These are phyloP conservation scores for Sporobolomyces phaffii DNA, from an alignment of 768 basidiomycete genomes.

Conservation along the genomic window DNA sequence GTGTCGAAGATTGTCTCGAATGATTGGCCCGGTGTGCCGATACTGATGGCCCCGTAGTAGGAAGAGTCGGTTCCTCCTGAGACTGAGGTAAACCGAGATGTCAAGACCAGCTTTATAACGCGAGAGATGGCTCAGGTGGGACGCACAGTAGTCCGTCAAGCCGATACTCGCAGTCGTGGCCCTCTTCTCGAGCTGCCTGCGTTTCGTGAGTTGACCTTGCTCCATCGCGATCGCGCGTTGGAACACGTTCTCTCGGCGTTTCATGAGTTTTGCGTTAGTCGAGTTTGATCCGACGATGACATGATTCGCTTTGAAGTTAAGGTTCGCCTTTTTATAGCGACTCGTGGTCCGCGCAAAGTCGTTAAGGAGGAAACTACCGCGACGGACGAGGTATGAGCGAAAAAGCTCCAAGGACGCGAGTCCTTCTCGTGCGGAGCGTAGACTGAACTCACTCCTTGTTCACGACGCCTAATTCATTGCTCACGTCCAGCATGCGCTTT, in stretches of 20 bases:
- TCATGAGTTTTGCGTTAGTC: conserved; percentile 6
- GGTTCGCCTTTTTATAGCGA: conserved; percentile 13
- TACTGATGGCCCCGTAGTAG: conserved; percentile 24
- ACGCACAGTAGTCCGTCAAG: conserved; percentile 36
- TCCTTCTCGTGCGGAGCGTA: not conserved
- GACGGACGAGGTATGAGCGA: not conserved
- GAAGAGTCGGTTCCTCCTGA: conserved; percentile 34
- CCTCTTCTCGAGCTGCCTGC: conserved; percentile 10
- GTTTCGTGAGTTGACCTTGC: not conserved
- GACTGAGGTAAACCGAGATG: not conserved
- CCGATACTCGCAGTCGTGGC: conserved; percentile 14
- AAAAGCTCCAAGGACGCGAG: not conserved
- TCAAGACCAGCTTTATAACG: not conserved
- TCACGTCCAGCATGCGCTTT: conserved; percentile 26
- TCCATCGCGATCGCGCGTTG: conserved; percentile 22
- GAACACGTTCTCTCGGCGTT: conserved; percentile 17
- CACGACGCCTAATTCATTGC: conserved; percentile 22
- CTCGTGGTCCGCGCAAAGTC: conserved; percentile 19
- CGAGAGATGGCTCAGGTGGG: no score
- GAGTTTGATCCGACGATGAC: conserved; percentile 10
- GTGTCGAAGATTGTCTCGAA: conserved; percentile 33
- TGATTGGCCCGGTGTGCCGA: conserved; percentile 28
- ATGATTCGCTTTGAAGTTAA: conserved; percentile 31
- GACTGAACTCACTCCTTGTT: conserved; percentile 26
- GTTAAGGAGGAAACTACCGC: conserved; percentile 24